These are phyloP conservation scores for Cutaneotrichosporon sp. DNA, from an alignment of 1,284 basidiomycete species.

Conservation along the genomic window DNA sequence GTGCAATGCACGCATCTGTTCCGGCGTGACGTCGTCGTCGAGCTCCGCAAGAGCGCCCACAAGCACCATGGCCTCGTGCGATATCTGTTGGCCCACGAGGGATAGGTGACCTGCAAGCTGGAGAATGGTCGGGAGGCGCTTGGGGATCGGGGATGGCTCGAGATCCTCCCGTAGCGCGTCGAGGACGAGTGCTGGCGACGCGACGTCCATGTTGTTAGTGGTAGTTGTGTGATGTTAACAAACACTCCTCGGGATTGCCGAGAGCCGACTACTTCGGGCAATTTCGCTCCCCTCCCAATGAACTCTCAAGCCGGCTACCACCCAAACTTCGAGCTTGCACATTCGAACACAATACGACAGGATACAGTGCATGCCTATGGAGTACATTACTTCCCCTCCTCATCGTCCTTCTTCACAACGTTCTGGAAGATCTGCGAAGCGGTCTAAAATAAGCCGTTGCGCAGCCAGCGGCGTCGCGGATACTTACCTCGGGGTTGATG, in stretches of 20 bases:
- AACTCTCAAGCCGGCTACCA: no score
- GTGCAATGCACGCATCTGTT: not conserved
- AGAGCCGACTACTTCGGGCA: no score
- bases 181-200: constrained; percentile 9
- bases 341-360: no score
- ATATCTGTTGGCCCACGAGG: constrained; percentile 25
- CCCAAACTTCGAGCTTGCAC: no score
- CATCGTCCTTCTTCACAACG: constrained; percentile 7
- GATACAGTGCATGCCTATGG: no score
- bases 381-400: no score
- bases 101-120: constrained; percentile 33
- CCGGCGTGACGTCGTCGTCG: not conserved
- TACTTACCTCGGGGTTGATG: constrained; percentile 31
- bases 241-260: no score
- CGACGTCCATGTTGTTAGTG: not conserved
- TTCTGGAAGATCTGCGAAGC: constrained; percentile 21
- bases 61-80: constrained; percentile 22
- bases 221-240: not conserved
- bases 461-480: no score
- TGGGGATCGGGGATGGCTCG: constrained; percentile 18
- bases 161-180: constrained; percentile 18
- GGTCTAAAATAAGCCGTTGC: no score
- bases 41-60: constrained; percentile 10
- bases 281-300: no score
- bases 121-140: constrained; percentile 22